Evolutionary conservation across 306 rosid species (phyloP).

Genomic region (Chamaecrista fasciculata): DNA sequence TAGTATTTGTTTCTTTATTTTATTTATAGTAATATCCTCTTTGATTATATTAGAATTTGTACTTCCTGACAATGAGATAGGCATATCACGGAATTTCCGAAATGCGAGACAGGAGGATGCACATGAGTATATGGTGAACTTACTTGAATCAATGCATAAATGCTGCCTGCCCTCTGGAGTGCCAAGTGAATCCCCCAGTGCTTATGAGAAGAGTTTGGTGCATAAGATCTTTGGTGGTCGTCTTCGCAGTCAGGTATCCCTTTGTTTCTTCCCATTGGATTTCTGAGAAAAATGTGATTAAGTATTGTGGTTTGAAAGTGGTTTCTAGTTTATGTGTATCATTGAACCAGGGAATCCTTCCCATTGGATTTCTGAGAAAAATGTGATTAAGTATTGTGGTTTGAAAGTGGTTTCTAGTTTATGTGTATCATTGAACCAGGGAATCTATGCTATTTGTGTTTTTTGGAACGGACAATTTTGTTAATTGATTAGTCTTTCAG

Average conservation of each 20-base stretch:
- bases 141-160: slow-evolving; percentile 96
- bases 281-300: background rate
- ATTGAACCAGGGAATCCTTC: background rate
- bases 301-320: background rate
- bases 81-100: slow-evolving; percentile 84
- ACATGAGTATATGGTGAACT: slow-evolving; percentile 97
- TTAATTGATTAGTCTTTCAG: background rate
- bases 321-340: background rate
- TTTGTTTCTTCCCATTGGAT: slow-evolving; percentile 10
- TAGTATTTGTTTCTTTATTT: background rate
- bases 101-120: slow-evolving; percentile 97
- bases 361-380: background rate
- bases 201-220: slow-evolving; percentile 94
- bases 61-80: slow-evolving; percentile 55
- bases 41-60: slow-evolving; percentile 30
- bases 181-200: slow-evolving; percentile 90
- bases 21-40: background rate
- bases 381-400: background rate
- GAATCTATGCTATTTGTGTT: background rate
- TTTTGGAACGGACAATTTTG: background rate
- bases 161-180: slow-evolving; percentile 95
- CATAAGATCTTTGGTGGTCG: slow-evolving; percentile 97
- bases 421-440: background rate
- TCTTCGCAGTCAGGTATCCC: slow-evolving; percentile 81
- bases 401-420: slow-evolving; percentile 3